phyloP scores from a whole-genome alignment of 208 protist species.

The Trichomonas vaginalis region DNA sequence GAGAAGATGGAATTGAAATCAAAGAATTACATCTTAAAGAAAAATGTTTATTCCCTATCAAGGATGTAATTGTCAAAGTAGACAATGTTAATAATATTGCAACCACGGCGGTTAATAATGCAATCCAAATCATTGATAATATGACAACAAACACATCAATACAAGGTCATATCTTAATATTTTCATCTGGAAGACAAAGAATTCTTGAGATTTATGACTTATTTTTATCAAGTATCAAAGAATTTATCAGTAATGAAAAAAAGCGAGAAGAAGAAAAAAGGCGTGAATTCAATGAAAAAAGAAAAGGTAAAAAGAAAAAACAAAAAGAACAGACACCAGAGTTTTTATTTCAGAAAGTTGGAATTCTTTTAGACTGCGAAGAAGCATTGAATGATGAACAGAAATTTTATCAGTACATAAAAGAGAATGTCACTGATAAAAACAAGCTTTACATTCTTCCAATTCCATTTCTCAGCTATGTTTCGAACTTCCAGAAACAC shows the following conservation, averaged over 20 bases:
- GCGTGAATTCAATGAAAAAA: background rate
- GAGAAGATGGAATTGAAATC: background rate
- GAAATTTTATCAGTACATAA: background rate
- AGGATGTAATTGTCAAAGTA: background rate
- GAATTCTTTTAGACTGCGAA: no score
- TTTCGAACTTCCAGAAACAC: background rate
- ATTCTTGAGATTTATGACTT: background rate
- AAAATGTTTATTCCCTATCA: background rate
- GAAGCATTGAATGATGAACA: background rate
- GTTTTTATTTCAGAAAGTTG: background rate
- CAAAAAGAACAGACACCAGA: background rate
- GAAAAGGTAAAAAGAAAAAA: background rate
- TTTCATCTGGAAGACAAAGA: background rate
- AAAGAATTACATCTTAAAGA: background rate
- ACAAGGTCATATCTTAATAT: background rate
- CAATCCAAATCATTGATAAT: background rate
- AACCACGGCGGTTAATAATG: background rate
- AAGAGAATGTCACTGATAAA: background rate
- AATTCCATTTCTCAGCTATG: background rate
- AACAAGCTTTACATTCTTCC: background rate
- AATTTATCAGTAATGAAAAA: background rate
- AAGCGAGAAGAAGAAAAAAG: background rate
- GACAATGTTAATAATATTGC: background rate
- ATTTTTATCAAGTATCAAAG: background rate
- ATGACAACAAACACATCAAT: background rate